Base-by-base conservation (phyloP, 176 grass and related monocot genomes). In the Ensete glaucum region DNA sequence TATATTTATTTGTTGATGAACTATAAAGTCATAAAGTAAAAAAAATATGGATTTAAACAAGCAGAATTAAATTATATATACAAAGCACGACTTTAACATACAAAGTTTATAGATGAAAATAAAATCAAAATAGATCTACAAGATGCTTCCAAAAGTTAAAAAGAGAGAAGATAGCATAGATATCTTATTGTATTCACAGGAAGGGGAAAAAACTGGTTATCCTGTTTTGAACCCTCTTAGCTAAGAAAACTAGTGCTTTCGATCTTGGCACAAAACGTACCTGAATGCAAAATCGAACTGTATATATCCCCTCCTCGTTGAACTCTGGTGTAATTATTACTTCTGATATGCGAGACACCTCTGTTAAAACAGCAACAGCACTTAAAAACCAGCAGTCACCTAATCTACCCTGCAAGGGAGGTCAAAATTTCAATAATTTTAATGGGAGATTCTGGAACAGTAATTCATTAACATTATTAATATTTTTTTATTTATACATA, bases 321-420 rank as follows among this genome's bases (percentile, higher is more conserved):
- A 89, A 99, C 56, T 87, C 91, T 29, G 88, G 90, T 70, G 95
- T 99, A 17, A 99, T 99, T 94, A 99, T 99, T 78, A 99, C 95
- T 89, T 99, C 91, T 76, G 86, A 91, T 89, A 99, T 91, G 23
- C 84, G 86, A 80, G 90, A 91, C 76, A 81, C 84, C 76, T 99
- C 95, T 21, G 91, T 91, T 71, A 99, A 76, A 87, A 99, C 95
- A 69, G 95, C 95, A 63, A 99, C 95, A 71, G 91, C 95, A 78
- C 95, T 99, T 71, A 99, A 74, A 78, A 99, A 99, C 95, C 95
- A 99, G 77, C 95, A 99, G 84, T 99, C 95, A 63, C 95, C 95
- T 78, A 99, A 85, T 73, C 91, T 83, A 73, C 95, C 95, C 95
- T 99, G 83, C 71, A 86, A 83, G 43, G 15, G 81, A 76, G 52